Conservation (phyloP, 1,284 basidiomycete genomes). For the Tetrapyrgos nigripes region DNA sequence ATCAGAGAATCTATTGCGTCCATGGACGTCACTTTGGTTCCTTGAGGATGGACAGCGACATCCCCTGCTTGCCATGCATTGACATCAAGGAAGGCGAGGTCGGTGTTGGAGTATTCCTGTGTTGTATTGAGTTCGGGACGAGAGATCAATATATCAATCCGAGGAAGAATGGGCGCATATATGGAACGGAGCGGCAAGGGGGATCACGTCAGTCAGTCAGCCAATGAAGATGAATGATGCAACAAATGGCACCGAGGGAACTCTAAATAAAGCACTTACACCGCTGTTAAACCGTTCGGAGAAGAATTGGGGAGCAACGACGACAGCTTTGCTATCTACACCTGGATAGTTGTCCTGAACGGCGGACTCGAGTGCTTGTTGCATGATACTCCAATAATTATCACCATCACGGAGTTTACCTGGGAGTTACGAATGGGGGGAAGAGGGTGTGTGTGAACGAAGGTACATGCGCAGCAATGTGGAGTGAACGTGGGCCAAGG, state of each 20-base stretch:
- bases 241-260: no score
- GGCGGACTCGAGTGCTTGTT: background rate
- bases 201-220: no score
- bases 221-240: no score
- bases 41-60: background rate
- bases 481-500: no score
- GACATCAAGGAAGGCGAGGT: background rate
- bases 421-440: no score
- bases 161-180: no score
- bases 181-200: no score
- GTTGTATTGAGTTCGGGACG: no score
- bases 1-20: background rate
- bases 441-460: no score
- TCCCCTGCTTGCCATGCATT: background rate
- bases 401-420: background rate
- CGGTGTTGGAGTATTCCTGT: background rate
- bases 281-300: background rate
- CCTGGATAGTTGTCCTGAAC: background rate
- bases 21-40: background rate
- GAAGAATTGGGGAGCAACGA: background rate
- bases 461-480: background rate
- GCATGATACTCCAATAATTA: background rate
- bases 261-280: background rate
- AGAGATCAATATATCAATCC: no score
- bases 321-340: background rate